phyloP scores from a whole-genome alignment of 2,329 filamentous ascomycete species.

The Zymoseptoria pseudotritici region DNA sequence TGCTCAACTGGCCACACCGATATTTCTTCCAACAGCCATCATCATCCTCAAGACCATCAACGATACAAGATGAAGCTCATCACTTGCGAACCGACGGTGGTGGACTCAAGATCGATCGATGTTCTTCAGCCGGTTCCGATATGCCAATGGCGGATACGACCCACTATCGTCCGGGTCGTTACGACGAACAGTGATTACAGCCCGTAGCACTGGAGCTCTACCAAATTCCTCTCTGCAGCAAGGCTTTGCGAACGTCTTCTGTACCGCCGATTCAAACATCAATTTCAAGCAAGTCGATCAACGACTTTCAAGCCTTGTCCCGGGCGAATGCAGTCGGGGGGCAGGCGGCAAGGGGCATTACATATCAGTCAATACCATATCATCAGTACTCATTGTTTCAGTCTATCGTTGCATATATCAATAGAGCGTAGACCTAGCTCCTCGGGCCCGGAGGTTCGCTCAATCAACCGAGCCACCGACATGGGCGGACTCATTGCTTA shows the following conservation, averaged over 20 bases:
- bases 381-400: neutral
- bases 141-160: neutral
- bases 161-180: neutral
- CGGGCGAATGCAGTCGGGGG: too few species aligned
- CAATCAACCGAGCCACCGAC: neutral
- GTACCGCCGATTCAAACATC: too few species aligned
- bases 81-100: neutral
- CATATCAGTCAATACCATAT: neutral
- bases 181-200: neutral
- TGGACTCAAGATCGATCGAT: neutral
- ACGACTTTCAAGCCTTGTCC: neutral
- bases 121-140: neutral
- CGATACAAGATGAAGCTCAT: neutral
- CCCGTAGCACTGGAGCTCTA: neutral
- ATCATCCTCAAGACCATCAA: neutral
- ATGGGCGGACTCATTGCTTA: neutral
- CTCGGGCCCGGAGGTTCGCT: neutral
- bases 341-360: neutral
- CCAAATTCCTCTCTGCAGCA: too few species aligned
- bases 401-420: neutral
- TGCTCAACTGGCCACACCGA: neutral
- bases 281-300: too few species aligned
- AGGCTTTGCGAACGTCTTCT: too few species aligned
- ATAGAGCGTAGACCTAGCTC: neutral
- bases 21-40: neutral